Evolutionary conservation across 208 protist genomes (phyloP), one percentile per base, ranked within the genome.

Genomic region (Novymonas esmeraldas): DNA sequence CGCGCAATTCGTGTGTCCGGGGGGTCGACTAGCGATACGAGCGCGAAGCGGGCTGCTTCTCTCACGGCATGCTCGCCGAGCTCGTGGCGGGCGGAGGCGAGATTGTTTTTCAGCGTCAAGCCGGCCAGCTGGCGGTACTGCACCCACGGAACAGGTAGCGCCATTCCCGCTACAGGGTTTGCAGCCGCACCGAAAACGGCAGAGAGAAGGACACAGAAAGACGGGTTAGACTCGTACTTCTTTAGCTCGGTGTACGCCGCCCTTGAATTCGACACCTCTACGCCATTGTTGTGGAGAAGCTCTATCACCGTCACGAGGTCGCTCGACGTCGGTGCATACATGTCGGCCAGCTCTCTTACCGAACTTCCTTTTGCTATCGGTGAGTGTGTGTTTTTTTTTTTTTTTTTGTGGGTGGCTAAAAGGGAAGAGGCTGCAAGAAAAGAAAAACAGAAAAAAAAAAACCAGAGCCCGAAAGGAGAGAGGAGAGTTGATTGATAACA

Each of bases 41-140:
- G 66, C 1, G 86, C 76, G 52, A 79, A 84, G 5, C 74, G 72
- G 10, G 86, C 91, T 29, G 86, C 87, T 63, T 87, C 82, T 31
- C 70, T 89, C 39, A 96, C 84, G 26, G 85, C 88, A 16, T 44
- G 73, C 64, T 90, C 79, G n/a, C 91, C 91, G 20, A 96, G 75
- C 36, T 82, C 68, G 50, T 92, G 73, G 14, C 82, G 73, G 1
- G 84, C 84, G 39, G 74, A 57, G 26, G 73, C 69, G 33, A 96
- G 68, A 66, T 93, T 96, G 54, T 96, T 96, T 50, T 96, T 96
- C 24, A 96, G 60, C 0, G 88, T 92, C 29, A 96, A 82, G 22
- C 87, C 91, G 3, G 91, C 91, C 22, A 96, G 67, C 55, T 84
- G 81, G 33, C 86, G 75, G 58, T 94, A 94, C 44, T 82, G 76